These are phyloP conservation scores for Aspergillus intermedius DNA, from an alignment of 2,329 filamentous ascomycete genomes.

Conservation along the genomic window DNA sequence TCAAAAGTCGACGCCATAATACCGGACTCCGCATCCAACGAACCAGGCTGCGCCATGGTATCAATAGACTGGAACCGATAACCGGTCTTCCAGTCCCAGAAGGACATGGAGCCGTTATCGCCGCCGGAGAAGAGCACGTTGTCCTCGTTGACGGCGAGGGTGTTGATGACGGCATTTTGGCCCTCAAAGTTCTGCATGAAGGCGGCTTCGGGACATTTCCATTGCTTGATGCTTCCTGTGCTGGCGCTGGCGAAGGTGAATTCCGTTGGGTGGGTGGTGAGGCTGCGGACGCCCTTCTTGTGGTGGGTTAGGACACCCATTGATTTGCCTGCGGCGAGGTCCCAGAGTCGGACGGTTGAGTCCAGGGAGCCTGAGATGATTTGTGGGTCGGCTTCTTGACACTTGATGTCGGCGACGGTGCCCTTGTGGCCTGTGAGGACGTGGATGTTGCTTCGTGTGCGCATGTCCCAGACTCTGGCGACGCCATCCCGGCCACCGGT, in stretches of 20 bases:
- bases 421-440: constrained; percentile 85
- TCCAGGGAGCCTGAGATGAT: constrained; percentile 92
- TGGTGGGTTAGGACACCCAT: constrained; percentile 96
- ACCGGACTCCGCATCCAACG: constrained; percentile 86
- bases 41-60: constrained; percentile 88
- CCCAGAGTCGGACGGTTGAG: constrained; percentile 86
- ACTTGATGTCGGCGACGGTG: constrained; percentile 82
- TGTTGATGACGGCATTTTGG: constrained; percentile 95
- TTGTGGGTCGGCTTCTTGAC: constrained; percentile 93
- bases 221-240: constrained; percentile 94
- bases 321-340: constrained; percentile 89
- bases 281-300: constrained; percentile 88
- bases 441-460: constrained; percentile 90
- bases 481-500: constrained; percentile 94
- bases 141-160: constrained; percentile 84
- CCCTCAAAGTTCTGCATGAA: constrained; percentile 99
- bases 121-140: constrained; percentile 92
- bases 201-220: constrained; percentile 95
- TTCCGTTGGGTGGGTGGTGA: constrained; percentile 80
- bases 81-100: constrained; percentile 99
- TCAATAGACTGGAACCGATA: constrained; percentile 85
- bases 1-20: constrained; percentile 95
- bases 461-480: constrained; percentile 96
- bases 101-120: constrained; percentile 92
- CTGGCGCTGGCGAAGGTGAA: constrained; percentile 95